Percentiles rank a stretch among this genome's conserved stretches.
phyloP scores from a whole-genome alignment of 2,329 filamentous ascomycete genomes.

The Endoconidiophora laricicola region DNA sequence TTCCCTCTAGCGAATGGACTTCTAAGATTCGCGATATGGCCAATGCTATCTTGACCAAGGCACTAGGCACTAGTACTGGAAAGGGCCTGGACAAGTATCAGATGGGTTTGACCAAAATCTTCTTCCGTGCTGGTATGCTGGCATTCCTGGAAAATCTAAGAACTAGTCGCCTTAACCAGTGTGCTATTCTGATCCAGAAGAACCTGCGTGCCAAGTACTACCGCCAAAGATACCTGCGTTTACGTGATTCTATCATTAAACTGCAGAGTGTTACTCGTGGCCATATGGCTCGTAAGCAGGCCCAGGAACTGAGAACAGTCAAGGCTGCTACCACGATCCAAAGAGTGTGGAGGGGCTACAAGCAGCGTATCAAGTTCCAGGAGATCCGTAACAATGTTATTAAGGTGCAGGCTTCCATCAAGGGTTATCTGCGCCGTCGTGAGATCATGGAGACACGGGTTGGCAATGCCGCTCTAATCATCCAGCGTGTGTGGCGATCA shows the following conservation, averaged over 20 bases:
- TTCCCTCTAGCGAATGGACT: constrained; percentile 78
- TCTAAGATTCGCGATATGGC: constrained; percentile 89
- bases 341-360: constrained; percentile 83
- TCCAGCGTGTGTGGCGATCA: constrained; percentile 80
- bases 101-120: constrained; percentile 93
- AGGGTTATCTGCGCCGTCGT: constrained; percentile 80
- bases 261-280: constrained; percentile 68
- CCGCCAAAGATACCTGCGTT: constrained; percentile 75
- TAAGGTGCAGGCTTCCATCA: constrained; percentile 74
- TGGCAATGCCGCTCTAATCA: constrained; percentile 77
- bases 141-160: constrained; percentile 91
- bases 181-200: constrained; percentile 97
- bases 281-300: constrained; percentile 58
- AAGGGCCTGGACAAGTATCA: constrained; percentile 86
- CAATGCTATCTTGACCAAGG: constrained; percentile 76
- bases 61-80: constrained; percentile 59
- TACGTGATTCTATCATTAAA: constrained; percentile 60
- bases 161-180: constrained; percentile 77
- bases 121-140: constrained; percentile 98
- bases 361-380: constrained; percentile 68
- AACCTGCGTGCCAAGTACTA: constrained; percentile 93
- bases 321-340: constrained; percentile 90
- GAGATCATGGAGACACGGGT: constrained; percentile 87
- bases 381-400: constrained; percentile 69
- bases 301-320: constrained; percentile 64